Evolutionary conservation across 2,329 filamentous ascomycete genomes (phyloP).

Genomic region (Apiospora marii): DNA sequence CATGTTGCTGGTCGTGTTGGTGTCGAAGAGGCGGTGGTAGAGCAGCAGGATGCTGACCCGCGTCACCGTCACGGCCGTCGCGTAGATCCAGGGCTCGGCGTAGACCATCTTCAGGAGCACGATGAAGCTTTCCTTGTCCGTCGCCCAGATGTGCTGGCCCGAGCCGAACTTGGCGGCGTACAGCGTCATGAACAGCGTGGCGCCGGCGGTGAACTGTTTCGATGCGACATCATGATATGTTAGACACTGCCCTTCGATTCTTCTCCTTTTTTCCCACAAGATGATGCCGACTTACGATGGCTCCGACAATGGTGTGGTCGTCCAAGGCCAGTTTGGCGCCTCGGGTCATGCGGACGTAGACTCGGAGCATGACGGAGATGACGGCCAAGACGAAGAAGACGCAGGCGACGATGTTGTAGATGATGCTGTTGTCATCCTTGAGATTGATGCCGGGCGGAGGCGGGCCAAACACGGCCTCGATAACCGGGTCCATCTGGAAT

Average conservation of each 20-base stretch:
- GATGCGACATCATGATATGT: neutral
- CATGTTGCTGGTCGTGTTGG: slow-evolving; percentile 32
- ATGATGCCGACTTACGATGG: slow-evolving; percentile 32
- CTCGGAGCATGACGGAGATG: slow-evolving; percentile 31
- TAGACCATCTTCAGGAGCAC: slow-evolving; percentile 38
- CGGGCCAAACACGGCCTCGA: slow-evolving; percentile 29
- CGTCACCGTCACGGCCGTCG: slow-evolving; percentile 39
- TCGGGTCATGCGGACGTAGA: slow-evolving; percentile 32
- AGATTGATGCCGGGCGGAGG: slow-evolving; percentile 33
- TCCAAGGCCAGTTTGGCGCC: slow-evolving; percentile 28
- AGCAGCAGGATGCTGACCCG: slow-evolving; percentile 43
- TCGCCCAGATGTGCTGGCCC: slow-evolving; percentile 36
- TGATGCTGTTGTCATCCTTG: slow-evolving; percentile 29
- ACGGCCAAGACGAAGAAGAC: slow-evolving; percentile 34
- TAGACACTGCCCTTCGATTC: neutral
- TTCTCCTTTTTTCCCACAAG: neutral
- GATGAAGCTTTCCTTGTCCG: slow-evolving; percentile 29
- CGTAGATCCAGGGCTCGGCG: slow-evolving; percentile 42
- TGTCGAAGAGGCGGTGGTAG: slow-evolving; percentile 43
- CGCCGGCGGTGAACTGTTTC: slow-evolving; percentile 22
- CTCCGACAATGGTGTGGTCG: slow-evolving; percentile 36
- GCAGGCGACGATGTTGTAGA: slow-evolving; percentile 34
- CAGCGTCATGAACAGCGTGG: slow-evolving; percentile 33
- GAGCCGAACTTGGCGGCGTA: slow-evolving; percentile 33
- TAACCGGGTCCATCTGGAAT: slow-evolving; percentile 29